Base-by-base conservation (phyloP, 2,329 filamentous ascomycete species). In the Sarocladiaceae sp. region DNA sequence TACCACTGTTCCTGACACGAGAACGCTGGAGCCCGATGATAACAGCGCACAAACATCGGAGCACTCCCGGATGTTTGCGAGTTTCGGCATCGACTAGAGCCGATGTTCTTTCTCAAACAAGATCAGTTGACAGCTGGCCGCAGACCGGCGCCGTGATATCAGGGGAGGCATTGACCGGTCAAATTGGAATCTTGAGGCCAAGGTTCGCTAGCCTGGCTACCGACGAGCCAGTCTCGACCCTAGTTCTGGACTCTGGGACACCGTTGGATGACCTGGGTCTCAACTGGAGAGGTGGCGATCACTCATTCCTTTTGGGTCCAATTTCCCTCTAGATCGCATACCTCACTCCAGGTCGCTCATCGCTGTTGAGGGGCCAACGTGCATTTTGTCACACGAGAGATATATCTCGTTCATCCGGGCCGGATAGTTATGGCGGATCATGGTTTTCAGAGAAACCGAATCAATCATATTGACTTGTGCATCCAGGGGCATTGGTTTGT, bases 181-280 rank as follows among this genome's bases (percentile, higher is more conserved):
- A 44, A 44, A 44, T 44, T 44, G 22, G 37, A 4, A 23, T 20
- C 20, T 23, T n/a, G 18, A n/a, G 40, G 40, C 40, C 40, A 46
- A 46, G 40, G 18, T 28, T 26, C 40, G 44, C 44, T 48, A 48
- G 44, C n/a, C 26, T 20, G 22, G 44, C 44, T 11, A 20, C 25
- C 22, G 44, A 48, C 44, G 33, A 48, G 22, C 44, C 44, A 48
- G 44, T 31, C 44, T 48, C 28, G 25, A 28, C 26, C 44, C 44
- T 33, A 22, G 26, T 31, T 20, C 26, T 33, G 26, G 44, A 48
- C 44, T 31, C 28, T 48, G n/a, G 26, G 28, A 33, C n/a, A 12
- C 13, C 26, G 26, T 48, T 48, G 25, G 17, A 33, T 7, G 40
- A 33, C 5, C 23, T 42, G 37, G 37, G 37, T 18, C 40, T 26